Evolutionary conservation across 2,329 filamentous ascomycete genomes (phyloP).

Genomic region (Nigrospora sphaerica): DNA sequence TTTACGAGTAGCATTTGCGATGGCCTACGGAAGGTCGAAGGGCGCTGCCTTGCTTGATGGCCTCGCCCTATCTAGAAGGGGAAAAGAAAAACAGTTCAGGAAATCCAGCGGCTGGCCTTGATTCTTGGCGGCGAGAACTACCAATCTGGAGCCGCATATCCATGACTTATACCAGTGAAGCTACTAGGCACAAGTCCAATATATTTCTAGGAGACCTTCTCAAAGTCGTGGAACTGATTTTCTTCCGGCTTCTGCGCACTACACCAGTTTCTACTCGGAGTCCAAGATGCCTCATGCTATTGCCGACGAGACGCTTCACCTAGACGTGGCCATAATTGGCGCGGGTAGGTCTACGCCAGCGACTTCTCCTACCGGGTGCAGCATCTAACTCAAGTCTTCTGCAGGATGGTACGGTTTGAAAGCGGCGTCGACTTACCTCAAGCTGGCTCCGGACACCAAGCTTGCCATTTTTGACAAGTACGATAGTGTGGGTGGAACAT

Average conservation of each 20-base stretch:
- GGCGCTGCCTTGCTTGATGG: no score
- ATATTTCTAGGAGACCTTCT: neutral
- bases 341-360: neutral
- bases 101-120: no score
- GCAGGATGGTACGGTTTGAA: conserved; percentile 8
- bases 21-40: no score
- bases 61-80: no score
- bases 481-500: conserved; percentile 5
- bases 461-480: conserved; percentile 6
- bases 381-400: neutral
- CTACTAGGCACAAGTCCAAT: no score
- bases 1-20: no score
- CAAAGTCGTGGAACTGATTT: neutral
- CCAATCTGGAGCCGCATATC: no score
- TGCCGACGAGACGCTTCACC: neutral
- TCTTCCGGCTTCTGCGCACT: neutral
- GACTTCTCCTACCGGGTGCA: no score
- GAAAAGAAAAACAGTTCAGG: no score
- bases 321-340: conserved; percentile 3
- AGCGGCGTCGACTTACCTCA: conserved; percentile 6
- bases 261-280: neutral
- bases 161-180: no score
- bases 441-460: conserved; percentile 3
- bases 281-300: neutral
- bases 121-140: no score